These are phyloP conservation scores for Gillenia trifoliata DNA, from an alignment of 306 rosid species.

Conservation along the genomic window DNA sequence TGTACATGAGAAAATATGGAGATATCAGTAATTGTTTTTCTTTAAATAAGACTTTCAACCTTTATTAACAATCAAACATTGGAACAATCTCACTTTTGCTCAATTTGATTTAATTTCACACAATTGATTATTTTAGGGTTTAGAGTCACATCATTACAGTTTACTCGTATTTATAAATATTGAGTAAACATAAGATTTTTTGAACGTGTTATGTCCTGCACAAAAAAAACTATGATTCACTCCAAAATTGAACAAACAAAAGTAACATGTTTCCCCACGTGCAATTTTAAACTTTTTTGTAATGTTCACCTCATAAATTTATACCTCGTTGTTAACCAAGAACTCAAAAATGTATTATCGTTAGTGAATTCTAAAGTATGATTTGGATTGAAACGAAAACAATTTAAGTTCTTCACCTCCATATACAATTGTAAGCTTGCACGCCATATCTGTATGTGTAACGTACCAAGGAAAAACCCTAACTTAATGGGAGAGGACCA, in stretches of 20 bases:
- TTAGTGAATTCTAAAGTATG: background rate
- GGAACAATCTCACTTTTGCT: too few species aligned
- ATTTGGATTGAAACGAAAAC: background rate
- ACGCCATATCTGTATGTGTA: background rate
- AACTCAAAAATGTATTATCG: background rate
- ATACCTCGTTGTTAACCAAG: background rate
- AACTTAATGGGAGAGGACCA: background rate
- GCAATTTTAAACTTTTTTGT: too few species aligned
- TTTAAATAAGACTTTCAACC: too few species aligned
- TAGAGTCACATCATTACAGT: too few species aligned
- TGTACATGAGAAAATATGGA: too few species aligned
- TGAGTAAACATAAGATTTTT: too few species aligned
- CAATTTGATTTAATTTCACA: background rate
- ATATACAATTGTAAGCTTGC: background rate
- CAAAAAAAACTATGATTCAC: too few species aligned
- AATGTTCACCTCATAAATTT: background rate
- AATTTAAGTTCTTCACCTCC: background rate
- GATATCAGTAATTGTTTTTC: too few species aligned
- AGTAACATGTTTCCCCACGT: too few species aligned
- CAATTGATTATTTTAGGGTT: too few species aligned
- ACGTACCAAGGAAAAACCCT: background rate
- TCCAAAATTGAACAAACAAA: background rate
- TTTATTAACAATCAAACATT: too few species aligned
- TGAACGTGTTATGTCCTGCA: background rate
- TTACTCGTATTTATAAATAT: too few species aligned